These are phyloP conservation scores for Cantharellus cinnabarinus DNA, from an alignment of 768 basidiomycete genomes.

Conservation along the genomic window DNA sequence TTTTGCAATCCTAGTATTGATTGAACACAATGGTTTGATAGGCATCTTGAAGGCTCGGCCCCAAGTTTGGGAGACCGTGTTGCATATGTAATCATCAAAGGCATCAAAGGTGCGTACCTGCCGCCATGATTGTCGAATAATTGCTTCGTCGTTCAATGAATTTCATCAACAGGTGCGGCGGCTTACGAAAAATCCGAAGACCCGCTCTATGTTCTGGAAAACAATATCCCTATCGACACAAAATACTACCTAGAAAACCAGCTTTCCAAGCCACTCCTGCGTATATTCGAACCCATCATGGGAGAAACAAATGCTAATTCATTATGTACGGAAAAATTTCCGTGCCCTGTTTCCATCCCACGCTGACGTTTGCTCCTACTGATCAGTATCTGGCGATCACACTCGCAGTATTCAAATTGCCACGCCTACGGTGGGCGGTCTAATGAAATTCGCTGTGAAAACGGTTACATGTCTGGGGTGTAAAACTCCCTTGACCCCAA, in stretches of 20 bases:
- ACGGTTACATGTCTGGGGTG: conserved; percentile 89
- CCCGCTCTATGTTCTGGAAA: conserved; percentile 89
- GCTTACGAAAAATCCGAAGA: conserved; percentile 99
- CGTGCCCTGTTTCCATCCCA: not conserved
- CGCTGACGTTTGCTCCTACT: not conserved
- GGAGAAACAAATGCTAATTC: conserved; percentile 68
- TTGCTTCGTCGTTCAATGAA: not conserved
- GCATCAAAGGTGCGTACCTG: conserved; percentile 52
- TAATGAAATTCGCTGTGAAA: conserved; percentile 98
- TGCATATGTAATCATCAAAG: conserved; percentile 96
- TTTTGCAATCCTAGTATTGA: not conserved
- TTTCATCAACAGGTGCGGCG: conserved; percentile 50
- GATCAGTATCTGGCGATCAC: conserved; percentile 80
- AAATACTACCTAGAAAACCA: conserved; percentile 98
- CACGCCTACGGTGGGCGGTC: conserved; percentile 84
- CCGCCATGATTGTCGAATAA: not conserved
- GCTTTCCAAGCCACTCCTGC: conserved; percentile 85
- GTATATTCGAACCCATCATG: conserved; percentile 95
- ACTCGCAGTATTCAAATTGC: conserved; percentile 91
- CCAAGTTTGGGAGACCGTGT: conserved; percentile 97
- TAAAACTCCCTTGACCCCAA: conserved; percentile 65
- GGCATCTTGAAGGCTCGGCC: conserved; percentile 47
- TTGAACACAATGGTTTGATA: not conserved
- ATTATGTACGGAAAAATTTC: conserved; percentile 33
- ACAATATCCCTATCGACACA: conserved; percentile 95